Conservation (phyloP, 805 yeast genomes). For the Starmerella etchellsii region DNA sequence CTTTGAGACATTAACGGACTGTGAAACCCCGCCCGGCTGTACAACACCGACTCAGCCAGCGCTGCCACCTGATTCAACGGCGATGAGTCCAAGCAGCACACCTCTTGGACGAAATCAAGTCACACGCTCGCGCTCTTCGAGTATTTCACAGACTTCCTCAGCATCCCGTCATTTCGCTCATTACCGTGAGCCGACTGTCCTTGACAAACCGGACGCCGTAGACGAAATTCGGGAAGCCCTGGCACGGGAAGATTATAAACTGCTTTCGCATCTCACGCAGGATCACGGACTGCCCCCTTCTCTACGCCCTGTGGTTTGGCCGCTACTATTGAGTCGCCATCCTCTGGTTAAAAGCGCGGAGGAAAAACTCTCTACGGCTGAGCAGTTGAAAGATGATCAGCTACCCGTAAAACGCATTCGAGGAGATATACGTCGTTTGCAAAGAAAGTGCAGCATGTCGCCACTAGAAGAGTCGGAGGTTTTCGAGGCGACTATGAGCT, state of each 20-base stretch:
- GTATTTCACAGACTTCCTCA: conserved; percentile 1
- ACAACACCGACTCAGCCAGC: too few relatives aligned
- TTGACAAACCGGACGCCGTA: conserved; percentile 38
- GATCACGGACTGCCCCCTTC: conserved; percentile 78
- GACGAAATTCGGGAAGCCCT: conserved; percentile 45
- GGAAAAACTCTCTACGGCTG: conserved; percentile 41
- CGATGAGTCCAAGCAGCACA: too few relatives aligned
- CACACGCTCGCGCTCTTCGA: conserved; percentile 3
- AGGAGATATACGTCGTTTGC: conserved; percentile 25
- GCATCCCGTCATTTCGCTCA: conserved; percentile 22
- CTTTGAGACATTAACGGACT: too few relatives aligned
- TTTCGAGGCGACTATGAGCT: conserved; percentile 23
- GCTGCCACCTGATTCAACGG: too few relatives aligned
- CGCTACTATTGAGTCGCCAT: conserved; percentile 62
- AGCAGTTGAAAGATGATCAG: conserved; percentile 5
- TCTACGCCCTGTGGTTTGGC: conserved; percentile 72
- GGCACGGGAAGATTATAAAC: conserved; percentile 49
- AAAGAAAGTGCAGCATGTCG: conserved; percentile 1
- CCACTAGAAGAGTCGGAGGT: conserved; percentile 3
- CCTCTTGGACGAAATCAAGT: too few relatives aligned
- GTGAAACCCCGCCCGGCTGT: too few relatives aligned
- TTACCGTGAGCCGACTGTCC: conserved; percentile 33
- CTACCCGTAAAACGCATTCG: conserved; percentile 24
- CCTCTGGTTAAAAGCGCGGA: conserved; percentile 74
- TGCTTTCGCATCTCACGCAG: conserved; percentile 67